phyloP scores from a whole-genome alignment of 2,329 filamentous ascomycete genomes.

The Verticillium klebahnii region DNA sequence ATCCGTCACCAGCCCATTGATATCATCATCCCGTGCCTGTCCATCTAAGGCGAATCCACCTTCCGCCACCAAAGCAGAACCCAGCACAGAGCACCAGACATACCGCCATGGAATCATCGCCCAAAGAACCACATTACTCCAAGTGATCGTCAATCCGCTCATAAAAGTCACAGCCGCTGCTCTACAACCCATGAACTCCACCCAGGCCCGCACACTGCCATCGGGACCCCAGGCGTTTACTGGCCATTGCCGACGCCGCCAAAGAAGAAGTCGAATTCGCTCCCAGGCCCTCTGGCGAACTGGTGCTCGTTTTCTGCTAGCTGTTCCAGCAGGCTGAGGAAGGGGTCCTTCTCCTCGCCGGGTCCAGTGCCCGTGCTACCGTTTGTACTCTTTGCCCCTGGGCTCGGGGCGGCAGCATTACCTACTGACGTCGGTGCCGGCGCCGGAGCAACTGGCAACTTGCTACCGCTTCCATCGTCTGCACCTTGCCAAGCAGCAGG shows the following conservation, averaged over 20 bases:
- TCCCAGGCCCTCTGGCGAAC: conserved; percentile 57
- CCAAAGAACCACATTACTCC: not conserved
- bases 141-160: not conserved
- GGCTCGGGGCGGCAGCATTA: conserved; percentile 23
- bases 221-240: not conserved
- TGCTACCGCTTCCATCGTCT: conserved; percentile 17
- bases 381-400: conserved; percentile 38
- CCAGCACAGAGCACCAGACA: not conserved
- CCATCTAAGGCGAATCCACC: not conserved
- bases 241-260: conserved; percentile 17
- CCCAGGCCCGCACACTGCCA: too few relatives aligned
- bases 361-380: conserved; percentile 43
- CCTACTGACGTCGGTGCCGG: not conserved
- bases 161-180: not conserved
- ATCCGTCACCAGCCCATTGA: not conserved
- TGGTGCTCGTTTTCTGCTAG: conserved; percentile 73
- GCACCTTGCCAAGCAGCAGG: conserved; percentile 46
- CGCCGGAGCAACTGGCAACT: not conserved
- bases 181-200: not conserved
- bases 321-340: conserved; percentile 74
- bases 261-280: conserved; percentile 76
- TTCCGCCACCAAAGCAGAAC: not conserved
- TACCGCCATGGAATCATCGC: not conserved
- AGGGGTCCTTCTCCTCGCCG: conserved; percentile 72
- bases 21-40: not conserved